phyloP scores from a whole-genome alignment of 2,329 filamentous ascomycete genomes.

The Botrytis aclada region DNA sequence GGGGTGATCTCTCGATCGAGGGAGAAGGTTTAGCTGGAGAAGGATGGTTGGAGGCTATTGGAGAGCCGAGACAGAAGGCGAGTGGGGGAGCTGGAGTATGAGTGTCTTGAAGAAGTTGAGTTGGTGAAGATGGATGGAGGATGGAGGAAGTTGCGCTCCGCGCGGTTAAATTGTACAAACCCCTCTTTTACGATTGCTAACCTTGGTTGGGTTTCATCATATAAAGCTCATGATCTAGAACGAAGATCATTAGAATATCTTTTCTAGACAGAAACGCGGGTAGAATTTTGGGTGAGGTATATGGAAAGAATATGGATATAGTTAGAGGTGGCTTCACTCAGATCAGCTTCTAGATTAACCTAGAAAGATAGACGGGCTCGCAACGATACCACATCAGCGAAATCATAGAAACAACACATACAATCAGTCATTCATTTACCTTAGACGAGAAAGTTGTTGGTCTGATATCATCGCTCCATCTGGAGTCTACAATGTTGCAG shows the following conservation, averaged over 20 bases:
- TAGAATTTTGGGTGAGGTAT: background rate
- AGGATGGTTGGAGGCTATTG: conserved; percentile 72
- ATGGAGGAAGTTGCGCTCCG: background rate
- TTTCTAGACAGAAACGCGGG: background rate
- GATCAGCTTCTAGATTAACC: background rate
- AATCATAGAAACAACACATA: background rate
- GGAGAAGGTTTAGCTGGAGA: conserved; percentile 74
- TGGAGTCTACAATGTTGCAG: no score
- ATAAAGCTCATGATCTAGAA: background rate
- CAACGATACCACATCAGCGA: background rate
- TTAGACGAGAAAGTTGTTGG: background rate
- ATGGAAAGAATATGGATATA: background rate
- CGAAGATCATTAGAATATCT: background rate
- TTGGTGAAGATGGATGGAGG: background rate
- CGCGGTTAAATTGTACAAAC: conserved; percentile 10
- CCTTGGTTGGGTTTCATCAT: background rate
- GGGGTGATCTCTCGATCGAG: conserved; percentile 71
- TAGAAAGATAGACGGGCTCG: background rate
- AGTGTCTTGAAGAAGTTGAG: background rate
- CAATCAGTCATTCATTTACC: background rate
- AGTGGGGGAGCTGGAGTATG: conserved; percentile 37
- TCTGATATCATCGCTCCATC: background rate
- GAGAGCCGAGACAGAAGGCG: conserved; percentile 70
- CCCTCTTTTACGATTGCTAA: background rate
- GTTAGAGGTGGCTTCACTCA: background rate